Percentiles rank a stretch among this genome's conserved stretches.
These are phyloP conservation scores for Arthroderma sp. DNA, from an alignment of 2,329 filamentous ascomycete genomes.

Conservation along the genomic window DNA sequence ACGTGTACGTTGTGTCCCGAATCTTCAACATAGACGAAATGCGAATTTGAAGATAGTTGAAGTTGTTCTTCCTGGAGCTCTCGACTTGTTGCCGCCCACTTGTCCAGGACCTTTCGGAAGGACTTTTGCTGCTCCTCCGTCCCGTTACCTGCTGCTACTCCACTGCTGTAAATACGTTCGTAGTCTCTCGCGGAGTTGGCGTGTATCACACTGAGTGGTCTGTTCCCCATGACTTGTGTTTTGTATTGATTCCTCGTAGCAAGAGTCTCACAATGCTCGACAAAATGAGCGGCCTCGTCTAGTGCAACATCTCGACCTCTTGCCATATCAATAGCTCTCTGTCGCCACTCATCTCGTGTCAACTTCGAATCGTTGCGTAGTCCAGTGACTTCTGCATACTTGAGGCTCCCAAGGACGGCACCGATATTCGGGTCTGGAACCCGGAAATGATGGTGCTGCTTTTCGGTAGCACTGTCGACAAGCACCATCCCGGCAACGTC, in stretches of 20 bases:
- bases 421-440: conserved; percentile 20
- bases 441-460: conserved; percentile 18
- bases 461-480: conserved; percentile 24
- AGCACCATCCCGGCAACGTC: conserved; percentile 26
- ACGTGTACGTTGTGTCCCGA: conserved; percentile 29
- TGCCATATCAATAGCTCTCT: conserved; percentile 18
- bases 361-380: conserved; percentile 18
- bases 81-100: conserved; percentile 17
- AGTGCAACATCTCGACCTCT: conserved; percentile 12
- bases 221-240: conserved; percentile 15
- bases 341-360: conserved; percentile 23
- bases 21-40: conserved; percentile 20
- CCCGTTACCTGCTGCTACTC: conserved; percentile 22
- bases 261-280: conserved; percentile 17
- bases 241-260: conserved; percentile 20
- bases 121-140: conserved; percentile 18
- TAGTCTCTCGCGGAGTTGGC: conserved; percentile 22
- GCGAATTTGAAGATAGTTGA: conserved; percentile 18
- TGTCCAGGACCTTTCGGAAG: conserved; percentile 19
- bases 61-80: conserved; percentile 22
- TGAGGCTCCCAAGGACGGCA: conserved; percentile 20
- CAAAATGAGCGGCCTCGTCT: conserved; percentile 14
- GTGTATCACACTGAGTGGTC: conserved; percentile 25
- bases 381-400: conserved; percentile 21
- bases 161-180: conserved; percentile 20